Evolutionary conservation across 768 basidiomycete species (phyloP).

Genomic region (Cystofilobasidium capitatum): DNA sequence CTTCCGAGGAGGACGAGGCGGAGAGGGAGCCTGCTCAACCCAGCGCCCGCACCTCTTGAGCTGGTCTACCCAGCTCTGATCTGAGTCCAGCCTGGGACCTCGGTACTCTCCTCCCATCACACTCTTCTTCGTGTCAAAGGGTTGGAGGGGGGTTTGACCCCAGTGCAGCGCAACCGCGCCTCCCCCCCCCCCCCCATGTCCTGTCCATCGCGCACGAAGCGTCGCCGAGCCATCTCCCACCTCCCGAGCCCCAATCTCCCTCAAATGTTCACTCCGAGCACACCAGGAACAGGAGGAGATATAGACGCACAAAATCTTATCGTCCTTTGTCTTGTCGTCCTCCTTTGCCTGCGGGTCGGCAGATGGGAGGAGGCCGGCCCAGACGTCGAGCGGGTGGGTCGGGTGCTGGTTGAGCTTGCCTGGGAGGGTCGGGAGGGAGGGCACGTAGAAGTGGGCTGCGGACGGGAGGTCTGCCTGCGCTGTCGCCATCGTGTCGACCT

Average conservation of each 20-base stretch:
- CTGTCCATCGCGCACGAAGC: too few relatives aligned
- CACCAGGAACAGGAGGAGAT: not conserved
- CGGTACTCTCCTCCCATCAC: too few relatives aligned
- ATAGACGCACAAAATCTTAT: slow-evolving; percentile 37
- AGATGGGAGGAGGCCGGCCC: slow-evolving; percentile 37
- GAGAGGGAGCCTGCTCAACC: too few relatives aligned
- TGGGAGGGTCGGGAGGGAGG: slow-evolving; percentile 37
- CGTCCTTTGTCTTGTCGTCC: slow-evolving; percentile 37
- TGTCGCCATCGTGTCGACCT: too few relatives aligned
- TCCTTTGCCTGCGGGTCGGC: slow-evolving; percentile 31
- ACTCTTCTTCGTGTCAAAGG: too few relatives aligned
- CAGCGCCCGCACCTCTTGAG: too few relatives aligned
- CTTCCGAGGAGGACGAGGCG: too few relatives aligned
- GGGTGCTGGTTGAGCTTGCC: slow-evolving; percentile 8
- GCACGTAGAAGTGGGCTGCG: slow-evolving; percentile 40
- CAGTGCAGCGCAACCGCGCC: too few relatives aligned
- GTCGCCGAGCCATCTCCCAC: not conserved
- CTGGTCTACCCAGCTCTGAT: too few relatives aligned
- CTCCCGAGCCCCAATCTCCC: not conserved
- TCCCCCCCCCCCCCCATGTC: too few relatives aligned
- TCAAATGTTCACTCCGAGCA: not conserved
- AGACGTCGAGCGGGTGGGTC: slow-evolving; percentile 39
- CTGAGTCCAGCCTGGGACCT: too few relatives aligned
- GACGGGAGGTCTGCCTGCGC: slow-evolving; percentile 27
- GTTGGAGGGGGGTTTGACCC: too few relatives aligned